Evolutionary conservation across 2,329 filamentous ascomycete genomes (phyloP), one percentile per base, ranked within the genome.

Genomic region (Penicillium carneum): DNA sequence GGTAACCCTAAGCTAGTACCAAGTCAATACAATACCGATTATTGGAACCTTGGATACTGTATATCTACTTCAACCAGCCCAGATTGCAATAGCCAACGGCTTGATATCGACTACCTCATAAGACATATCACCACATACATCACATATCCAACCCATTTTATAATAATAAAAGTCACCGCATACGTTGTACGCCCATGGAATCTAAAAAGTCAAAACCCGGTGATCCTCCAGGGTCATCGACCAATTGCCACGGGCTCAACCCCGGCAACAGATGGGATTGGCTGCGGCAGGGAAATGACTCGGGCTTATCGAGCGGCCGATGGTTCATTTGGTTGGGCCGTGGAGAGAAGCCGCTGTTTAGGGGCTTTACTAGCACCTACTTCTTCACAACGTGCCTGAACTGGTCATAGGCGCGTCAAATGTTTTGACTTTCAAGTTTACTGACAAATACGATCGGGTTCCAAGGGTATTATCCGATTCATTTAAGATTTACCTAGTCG

Each of bases 261-360:
- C 52, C 46, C 48, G 46, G 47, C 31, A 23, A n/a, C 43, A 42
- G 53, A 50, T 52, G 50, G 61, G 67, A 69, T 69, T 70, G 68
- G 67, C 59, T 41, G 42, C 46, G 16, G 29, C 41, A 38, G 16
- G 55, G 45, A 65, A 64, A 63, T 64, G 68, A 63, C 66, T 59
- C 61, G 55, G 64, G 58, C 63, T 70, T 70, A 69, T 70, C 68
- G 59, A 70, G 48, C 45, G 59, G 57, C 46, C 46, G 56, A 23
- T 54, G 23, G 58, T 56, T 50, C 41, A 49, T 63, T 29, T 70
- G 68, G 68, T 70, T 70, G 68, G 68, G 64, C 67, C 68, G 68
- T 70, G 68, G 64, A 60, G 54, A 63, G 51, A 68, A 68, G 64
- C 23, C n/a, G 38, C 36, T 36, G 38, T 38, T 29, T 55, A 52